phyloP scores from a whole-genome alignment of 352 stramenopile genomes.

The Globisporangium polare region DNA sequence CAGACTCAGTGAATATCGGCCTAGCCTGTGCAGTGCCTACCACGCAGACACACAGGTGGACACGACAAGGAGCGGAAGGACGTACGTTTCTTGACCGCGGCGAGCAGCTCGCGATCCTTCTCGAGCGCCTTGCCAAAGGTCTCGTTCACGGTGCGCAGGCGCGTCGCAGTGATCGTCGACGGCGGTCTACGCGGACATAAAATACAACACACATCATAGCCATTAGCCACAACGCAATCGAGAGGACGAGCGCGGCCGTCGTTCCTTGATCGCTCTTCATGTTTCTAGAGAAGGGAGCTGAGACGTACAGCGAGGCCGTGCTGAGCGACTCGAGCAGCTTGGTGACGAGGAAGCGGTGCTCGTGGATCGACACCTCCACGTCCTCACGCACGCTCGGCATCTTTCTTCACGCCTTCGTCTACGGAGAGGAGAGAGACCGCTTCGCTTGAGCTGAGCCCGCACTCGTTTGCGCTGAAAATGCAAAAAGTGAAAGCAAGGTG shows the following conservation, averaged over 20 bases:
- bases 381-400: constrained; percentile 68
- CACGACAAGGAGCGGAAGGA: neutral
- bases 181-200: constrained; percentile 39
- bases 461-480: neutral
- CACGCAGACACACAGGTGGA: neutral
- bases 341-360: constrained; percentile 81
- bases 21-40: neutral
- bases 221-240: neutral
- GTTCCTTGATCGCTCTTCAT: neutral
- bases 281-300: neutral
- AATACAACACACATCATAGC: no score
- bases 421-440: neutral
- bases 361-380: constrained; percentile 67
- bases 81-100: constrained; percentile 74
- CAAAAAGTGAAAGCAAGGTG: neutral
- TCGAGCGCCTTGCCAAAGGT: constrained; percentile 72
- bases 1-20: neutral
- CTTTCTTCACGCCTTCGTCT: neutral
- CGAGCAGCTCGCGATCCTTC: constrained; percentile 68
- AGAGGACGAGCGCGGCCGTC: neutral
- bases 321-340: constrained; percentile 80
- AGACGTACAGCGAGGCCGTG: constrained; percentile 36
- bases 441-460: neutral
- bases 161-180: constrained; percentile 70
- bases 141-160: constrained; percentile 71